Conservation (phyloP, 108 stramenopile species). For the Nannochloropsis oceanica region DNA sequence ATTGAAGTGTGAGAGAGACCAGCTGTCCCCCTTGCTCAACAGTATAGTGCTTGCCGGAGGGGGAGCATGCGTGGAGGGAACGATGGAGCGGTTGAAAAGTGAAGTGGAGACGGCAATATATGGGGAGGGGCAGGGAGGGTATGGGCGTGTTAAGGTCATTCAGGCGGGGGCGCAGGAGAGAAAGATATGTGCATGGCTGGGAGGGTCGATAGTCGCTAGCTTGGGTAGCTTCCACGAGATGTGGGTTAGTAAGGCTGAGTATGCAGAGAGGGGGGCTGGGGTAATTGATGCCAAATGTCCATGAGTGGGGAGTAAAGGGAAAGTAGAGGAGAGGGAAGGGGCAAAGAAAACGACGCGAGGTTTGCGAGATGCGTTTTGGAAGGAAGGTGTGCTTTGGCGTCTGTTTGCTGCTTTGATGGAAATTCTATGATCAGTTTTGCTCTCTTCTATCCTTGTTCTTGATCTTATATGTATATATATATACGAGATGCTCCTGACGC, state of each 20-base stretch:
- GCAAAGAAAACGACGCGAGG: too few species aligned
- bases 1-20: conserved; percentile 9
- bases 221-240: conserved; percentile 48
- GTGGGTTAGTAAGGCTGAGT: conserved; percentile 50
- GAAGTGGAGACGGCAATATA: conserved; percentile 1
- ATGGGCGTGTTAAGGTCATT: conserved; percentile 24
- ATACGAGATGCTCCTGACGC: too few species aligned
- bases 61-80: conserved; percentile 20
- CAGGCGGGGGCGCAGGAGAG: conserved; percentile 23
- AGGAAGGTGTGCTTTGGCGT: too few species aligned
- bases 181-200: conserved; percentile 26
- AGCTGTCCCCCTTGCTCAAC: conserved; percentile 18
- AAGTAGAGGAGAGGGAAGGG: background rate
- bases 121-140: background rate
- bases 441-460: too few species aligned
- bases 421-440: too few species aligned
- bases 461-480: too few species aligned
- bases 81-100: conserved; percentile 7
- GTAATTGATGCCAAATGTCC: conserved; percentile 85
- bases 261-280: conserved; percentile 40
- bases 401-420: too few species aligned
- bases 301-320: conserved; percentile 26
- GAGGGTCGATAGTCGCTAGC: conserved; percentile 41
- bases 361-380: too few species aligned
- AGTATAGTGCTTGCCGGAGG: conserved; percentile 37